Evolutionary conservation across 1,139 yeast species (phyloP), one percentile per base, ranked within the genome.

Genomic region (Yamadazyma dendronema): DNA sequence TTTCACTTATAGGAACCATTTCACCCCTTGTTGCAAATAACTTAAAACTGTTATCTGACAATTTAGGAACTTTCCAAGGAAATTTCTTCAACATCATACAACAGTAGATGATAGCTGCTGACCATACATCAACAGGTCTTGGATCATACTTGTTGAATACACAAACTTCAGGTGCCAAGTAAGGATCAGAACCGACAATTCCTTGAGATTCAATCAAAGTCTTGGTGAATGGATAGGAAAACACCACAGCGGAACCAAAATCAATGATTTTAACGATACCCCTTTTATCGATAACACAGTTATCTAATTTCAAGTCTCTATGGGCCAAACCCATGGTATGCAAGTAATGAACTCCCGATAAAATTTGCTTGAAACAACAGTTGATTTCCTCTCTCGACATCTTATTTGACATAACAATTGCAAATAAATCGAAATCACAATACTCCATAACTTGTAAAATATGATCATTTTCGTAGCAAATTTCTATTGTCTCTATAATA

Each of bases 11-110:
- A 2, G 74, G 67, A 9, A 55, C 40, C 40, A 59, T 59, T 39
- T 74, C 81, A 33, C 73, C 79, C 37, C 77, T 60, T 44, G 70
- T 64, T 27, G 79, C 79, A 54, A 75, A 77, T 36, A 77, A 56
- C 57, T 85, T 85, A 62, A 88, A 90, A 44, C 95, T 84, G 49
- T 84, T 80, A 60, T 90, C 97, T 28, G 82, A 70, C 41, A 83
- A 64, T 54, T 88, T 84, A n/a, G 97, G 97, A 9, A 90, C 89
- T 59, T 88, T 89, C 97, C 97, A 89, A 9, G 97, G 97, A 62
- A 90, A 90, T 60, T 90, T 84, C 59, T 90, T 84, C 61, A 90
- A 72, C 52, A 89, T 83, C 96, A 90, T 89, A 67, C 97, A 90
- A 53, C 96, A 88, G 58, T 85, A 87, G 31, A 90, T 87, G 42